Percentiles rank a stretch among this genome's conserved stretches.
These are phyloP conservation scores for Gautieria morchelliformis DNA, from an alignment of 768 basidiomycete genomes.

Conservation along the genomic window DNA sequence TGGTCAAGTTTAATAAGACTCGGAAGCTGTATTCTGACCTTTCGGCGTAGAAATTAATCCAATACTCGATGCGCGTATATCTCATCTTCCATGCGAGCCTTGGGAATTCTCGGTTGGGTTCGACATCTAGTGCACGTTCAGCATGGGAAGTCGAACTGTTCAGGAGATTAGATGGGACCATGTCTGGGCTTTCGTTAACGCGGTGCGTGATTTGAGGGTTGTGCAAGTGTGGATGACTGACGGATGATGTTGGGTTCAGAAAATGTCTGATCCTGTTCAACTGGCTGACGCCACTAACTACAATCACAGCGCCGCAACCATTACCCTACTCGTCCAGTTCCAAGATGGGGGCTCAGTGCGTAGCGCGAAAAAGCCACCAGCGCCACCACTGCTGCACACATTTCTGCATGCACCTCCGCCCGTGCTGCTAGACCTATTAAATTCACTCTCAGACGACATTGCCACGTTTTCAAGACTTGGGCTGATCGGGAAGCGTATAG, in stretches of 20 bases:
- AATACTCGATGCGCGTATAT: slow-evolving; percentile 71
- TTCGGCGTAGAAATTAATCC: slow-evolving; percentile 64
- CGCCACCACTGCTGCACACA: slow-evolving; percentile 56
- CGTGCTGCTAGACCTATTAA: slow-evolving; percentile 67
- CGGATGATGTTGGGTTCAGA: slow-evolving; percentile 28
- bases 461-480: slow-evolving; percentile 65
- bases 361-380: slow-evolving; percentile 11
- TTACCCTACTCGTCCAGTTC: slow-evolving; percentile 43
- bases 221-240: neutral
- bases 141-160: slow-evolving; percentile 50
- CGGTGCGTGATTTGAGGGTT: slow-evolving; percentile 36
- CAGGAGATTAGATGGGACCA: slow-evolving; percentile 50
- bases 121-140: slow-evolving; percentile 27
- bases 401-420: slow-evolving; percentile 76
- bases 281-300: slow-evolving; percentile 69
- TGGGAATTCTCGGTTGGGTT: neutral
- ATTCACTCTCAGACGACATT: slow-evolving; percentile 70
- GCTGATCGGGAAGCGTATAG: slow-evolving; percentile 51
- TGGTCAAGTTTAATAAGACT: neutral
- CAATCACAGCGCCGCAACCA: slow-evolving; percentile 60
- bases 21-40: neutral
- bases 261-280: slow-evolving; percentile 77
- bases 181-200: slow-evolving; percentile 62
- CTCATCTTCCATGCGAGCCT: slow-evolving; percentile 47
- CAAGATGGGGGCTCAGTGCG: slow-evolving; percentile 22